Conservation (phyloP, 1,284 basidiomycete species). For the Vanrija humicola region DNA sequence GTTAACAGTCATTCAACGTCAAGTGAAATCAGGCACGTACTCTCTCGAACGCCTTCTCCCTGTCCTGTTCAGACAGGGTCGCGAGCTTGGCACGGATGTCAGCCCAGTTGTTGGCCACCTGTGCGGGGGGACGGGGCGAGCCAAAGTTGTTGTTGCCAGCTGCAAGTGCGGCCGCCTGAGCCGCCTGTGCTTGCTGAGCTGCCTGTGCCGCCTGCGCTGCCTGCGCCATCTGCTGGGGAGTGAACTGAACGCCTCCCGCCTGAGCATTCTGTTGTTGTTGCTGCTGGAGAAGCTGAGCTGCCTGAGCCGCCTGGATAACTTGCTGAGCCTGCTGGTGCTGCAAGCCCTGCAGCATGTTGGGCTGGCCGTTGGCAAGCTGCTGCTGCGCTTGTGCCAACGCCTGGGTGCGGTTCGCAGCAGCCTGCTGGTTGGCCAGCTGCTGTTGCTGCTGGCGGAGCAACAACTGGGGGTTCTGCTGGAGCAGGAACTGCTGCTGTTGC, state of each 20-base stretch:
- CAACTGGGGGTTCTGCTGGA: constrained; percentile 10
- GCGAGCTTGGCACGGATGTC: constrained; percentile 27
- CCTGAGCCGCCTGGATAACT: constrained; percentile 9
- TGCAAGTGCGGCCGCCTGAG: constrained; percentile 2
- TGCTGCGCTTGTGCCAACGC: constrained; percentile 6
- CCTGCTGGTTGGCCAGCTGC: constrained; percentile 8
- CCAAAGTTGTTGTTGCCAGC: constrained; percentile 22
- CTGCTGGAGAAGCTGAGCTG: constrained; percentile 18
- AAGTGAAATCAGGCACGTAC: constrained; percentile 15
- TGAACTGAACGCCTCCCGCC: constrained; percentile 14
- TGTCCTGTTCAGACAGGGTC: constrained; percentile 30
- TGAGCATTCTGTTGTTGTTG: constrained; percentile 17
- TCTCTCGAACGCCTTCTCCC: constrained; percentile 29
- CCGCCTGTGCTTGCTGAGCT: constrained; percentile 8
- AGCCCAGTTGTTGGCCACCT: constrained; percentile 16
- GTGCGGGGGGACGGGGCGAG: constrained; percentile 25
- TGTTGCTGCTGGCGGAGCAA: constrained; percentile 16
- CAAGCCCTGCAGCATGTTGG: constrained; percentile 2
- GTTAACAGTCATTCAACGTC: too few relatives aligned
- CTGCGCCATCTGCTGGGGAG: constrained; percentile 20
- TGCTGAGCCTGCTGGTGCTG: constrained; percentile 10
- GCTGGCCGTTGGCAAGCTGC: constrained; percentile 5
- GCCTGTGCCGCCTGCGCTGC: constrained; percentile 11
- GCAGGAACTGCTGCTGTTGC: constrained; percentile 8
- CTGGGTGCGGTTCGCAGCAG: neutral